Base-by-base conservation (phyloP, 768 basidiomycete species). In the Russula sp. region DNA sequence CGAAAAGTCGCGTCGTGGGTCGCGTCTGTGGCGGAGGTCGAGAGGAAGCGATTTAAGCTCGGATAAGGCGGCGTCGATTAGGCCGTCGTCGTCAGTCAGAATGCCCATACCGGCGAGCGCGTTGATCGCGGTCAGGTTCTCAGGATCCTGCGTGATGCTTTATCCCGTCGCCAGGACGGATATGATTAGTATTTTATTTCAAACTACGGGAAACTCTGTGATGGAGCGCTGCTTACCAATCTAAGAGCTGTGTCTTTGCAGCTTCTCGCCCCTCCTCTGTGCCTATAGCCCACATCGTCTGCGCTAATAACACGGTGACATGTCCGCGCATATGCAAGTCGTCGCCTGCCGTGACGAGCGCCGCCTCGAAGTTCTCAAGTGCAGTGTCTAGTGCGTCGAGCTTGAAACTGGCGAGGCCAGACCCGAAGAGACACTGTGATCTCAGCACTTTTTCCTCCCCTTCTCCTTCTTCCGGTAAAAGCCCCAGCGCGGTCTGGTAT, bases 51-150 rank as follows among this genome's bases (percentile, higher is more conserved):
- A 77, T 22, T 88, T 79, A 20, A 96, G 82, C 72, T 97, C 94
- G 0, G 89, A 87, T 14, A 95, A 76, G 0, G 93, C 89, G 1
- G 94, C 94, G 72, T 95, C 92, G 28, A 94, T 80, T 22, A 97
- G 80, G 40, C 80, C 82, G 38, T 89, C 86, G 69, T 96, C 94
- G 38, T 80, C 79, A 3, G 88, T 88, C 59, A 94, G 75, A 61
- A 94, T 85, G 13, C 92, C 94, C 84, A 97, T 93, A n/a, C 89
- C 90, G 0, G 90, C 90, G 1, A 98, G 81, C 0, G 87, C 82
- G 52, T 88, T 90, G 73, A 96, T 89, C 1, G 92, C 92, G 59
- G 82, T 79, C 56, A 94, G 72, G 71, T 94, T 92, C 65, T 88
- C 88, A 0, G 88, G 82, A 72, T 96, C 90, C 28, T 80, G 74